Evolutionary conservation across 2,329 filamentous ascomycete species (phyloP), one percentile per base, ranked within the genome.

Genomic region (Teratosphaeria nubilosa): DNA sequence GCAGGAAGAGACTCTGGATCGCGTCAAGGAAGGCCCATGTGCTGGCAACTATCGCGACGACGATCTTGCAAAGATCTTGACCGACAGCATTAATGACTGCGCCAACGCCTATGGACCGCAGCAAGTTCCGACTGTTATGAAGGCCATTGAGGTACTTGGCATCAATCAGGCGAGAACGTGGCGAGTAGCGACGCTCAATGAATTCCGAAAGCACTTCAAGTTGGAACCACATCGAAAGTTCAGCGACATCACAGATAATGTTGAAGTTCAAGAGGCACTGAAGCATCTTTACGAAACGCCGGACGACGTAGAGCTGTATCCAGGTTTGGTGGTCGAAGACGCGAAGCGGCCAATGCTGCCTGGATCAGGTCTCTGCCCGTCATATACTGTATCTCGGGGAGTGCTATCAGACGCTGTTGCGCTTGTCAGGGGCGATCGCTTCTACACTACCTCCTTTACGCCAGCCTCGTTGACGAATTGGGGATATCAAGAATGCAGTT

Each of bases 271-370:
- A 1, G 73, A 78, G 30, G 73, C 77, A 7, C 75, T 87, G 3
- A 78, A 81, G 60, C 76, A 81, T 62, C 73, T 87, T 13, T 87
- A 87, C 69, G 77, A 80, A 24, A 77, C 84, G 53, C 83, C 84
- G 7, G 85, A 87, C 62, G 81, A 80, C 68, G 82, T 89, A 13
- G 86, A 89, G 66, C 75, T 88, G 5, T 88, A 88, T 65, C 85
- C 86, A 0, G 86, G 86, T 10, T 72, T 88, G 1, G 80, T 87
- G 60, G 74, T 81, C n/a, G 83, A 86, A 66, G 78, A 82, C 56
- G 73, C 75, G 31, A 84, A 84, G 66, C 74, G 76, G 0, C 73
- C 74, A 0, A 77, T 78, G 58, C 70, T 75, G 51, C 76, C 82
- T 0, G 81, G 82, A 1, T 78, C 76, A 56, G 81, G 81, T 20